Conservation (phyloP, 371 early-diverging fungal species). For the Mucor circinelloides region DNA sequence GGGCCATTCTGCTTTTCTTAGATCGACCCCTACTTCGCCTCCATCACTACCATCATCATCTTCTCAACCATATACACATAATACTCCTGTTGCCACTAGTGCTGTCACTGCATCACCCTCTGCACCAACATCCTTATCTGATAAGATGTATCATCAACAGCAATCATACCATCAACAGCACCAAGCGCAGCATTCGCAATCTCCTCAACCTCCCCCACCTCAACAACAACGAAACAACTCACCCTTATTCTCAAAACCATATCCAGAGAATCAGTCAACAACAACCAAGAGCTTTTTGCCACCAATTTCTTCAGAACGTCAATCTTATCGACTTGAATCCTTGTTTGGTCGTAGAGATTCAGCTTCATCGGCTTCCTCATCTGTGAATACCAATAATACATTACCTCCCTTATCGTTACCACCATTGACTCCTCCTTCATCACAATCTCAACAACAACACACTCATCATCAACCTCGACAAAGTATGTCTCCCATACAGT, state of each 20-base stretch:
- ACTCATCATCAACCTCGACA: conserved; percentile 1
- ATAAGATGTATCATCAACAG: conserved; percentile 13
- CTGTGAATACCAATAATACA: conserved; percentile 12
- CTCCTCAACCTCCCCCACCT: conserved; percentile 2
- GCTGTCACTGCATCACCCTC: background rate
- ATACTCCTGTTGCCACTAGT: background rate
- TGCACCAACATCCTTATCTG: background rate
- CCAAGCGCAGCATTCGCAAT: background rate
- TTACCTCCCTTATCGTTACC: conserved; percentile 27
- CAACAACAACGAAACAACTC: conserved; percentile 2
- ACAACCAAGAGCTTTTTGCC: conserved; percentile 19
- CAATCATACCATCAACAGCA: conserved; percentile 2
- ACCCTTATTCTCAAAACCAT: background rate
- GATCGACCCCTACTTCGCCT: background rate
- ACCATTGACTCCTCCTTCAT: conserved; percentile 17
- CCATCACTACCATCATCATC: background rate
- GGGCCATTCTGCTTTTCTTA: background rate
- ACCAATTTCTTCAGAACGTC: conserved; percentile 32
- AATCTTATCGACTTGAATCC: conserved; percentile 29
- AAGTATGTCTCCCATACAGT: background rate
- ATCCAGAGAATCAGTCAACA: conserved; percentile 1
- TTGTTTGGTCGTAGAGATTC: conserved; percentile 21
- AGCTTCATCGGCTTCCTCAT: conserved; percentile 17
- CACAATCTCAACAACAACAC: conserved; percentile 14
- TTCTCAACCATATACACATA: background rate